Percentiles rank a stretch among this genome's conserved stretches.
Conservation (phyloP, 176 grass and related monocot genomes). For the Puya raimondii region DNA sequence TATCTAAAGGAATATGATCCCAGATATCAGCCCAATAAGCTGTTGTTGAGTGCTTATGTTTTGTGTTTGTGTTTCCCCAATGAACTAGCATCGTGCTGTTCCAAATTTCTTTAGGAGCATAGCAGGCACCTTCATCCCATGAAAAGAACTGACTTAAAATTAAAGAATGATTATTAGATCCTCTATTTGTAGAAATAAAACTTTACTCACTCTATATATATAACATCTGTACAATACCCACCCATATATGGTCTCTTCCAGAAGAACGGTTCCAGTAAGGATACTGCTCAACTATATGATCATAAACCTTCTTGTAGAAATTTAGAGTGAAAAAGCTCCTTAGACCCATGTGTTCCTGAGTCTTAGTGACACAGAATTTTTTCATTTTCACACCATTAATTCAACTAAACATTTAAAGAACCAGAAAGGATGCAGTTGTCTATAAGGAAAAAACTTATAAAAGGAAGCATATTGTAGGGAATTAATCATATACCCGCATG, state of each 20-base stretch:
- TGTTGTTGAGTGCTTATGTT: constrained; percentile 81
- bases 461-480: neutral
- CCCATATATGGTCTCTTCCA: constrained; percentile 97
- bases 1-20: constrained; percentile 72
- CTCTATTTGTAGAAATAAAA: neutral
- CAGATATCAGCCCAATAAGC: constrained; percentile 88
- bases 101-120: constrained; percentile 95
- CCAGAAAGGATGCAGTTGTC: neutral
- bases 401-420: constrained; percentile 1
- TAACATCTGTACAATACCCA: constrained; percentile 37
- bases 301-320: constrained; percentile 78
- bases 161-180: constrained; percentile 21
- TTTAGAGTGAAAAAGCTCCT: constrained; percentile 74
- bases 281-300: constrained; percentile 75
- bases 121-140: constrained; percentile 99
- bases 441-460: neutral
- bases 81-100: constrained; percentile 94
- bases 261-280: constrained; percentile 87
- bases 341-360: constrained; percentile 32
- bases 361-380: neutral
- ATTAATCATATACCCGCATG: constrained; percentile 42
- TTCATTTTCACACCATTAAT: neutral
- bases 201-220: constrained; percentile 11
- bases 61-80: constrained; percentile 94
- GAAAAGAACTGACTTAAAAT: constrained; percentile 68